phyloP scores from a whole-genome alignment of 345 rosid species.

The Bruguiera sexangula region DNA sequence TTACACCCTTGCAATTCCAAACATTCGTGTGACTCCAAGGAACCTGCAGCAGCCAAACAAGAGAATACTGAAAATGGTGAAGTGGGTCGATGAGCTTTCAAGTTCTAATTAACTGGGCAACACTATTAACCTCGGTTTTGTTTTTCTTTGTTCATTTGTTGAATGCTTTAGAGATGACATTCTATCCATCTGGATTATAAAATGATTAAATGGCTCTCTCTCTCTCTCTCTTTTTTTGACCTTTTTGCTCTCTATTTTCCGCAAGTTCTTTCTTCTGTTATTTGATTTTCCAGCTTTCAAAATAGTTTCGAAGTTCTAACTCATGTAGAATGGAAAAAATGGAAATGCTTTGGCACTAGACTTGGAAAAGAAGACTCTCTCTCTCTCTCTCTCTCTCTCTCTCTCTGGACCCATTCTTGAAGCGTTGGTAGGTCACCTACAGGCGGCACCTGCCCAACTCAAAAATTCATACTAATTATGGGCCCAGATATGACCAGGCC shows the following conservation, averaged over 20 bases:
- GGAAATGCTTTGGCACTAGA: no score
- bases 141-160: background rate
- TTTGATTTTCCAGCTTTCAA: background rate
- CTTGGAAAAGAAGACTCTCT: no score
- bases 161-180: background rate
- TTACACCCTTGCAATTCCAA: slow-evolving; percentile 49
- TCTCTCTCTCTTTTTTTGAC: background rate
- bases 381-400: no score
- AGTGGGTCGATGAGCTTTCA: slow-evolving; percentile 16
- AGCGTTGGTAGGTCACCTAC: no score
- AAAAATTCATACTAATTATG: no score
- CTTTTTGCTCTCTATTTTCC: background rate
- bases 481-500: no score
- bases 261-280: background rate
- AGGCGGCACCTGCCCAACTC: no score
- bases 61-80: slow-evolving; percentile 25
- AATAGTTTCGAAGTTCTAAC: no score
- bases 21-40: slow-evolving; percentile 32
- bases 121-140: background rate
- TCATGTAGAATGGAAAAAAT: no score
- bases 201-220: background rate
- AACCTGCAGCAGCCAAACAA: slow-evolving; percentile 15
- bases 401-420: no score
- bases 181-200: slow-evolving; percentile 12
- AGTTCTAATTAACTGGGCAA: slow-evolving; percentile 6